A percentile compares a stretch with the other conserved stretches of the same genome.
These are phyloP conservation scores for Xylaria sp. DNA, from an alignment of 2,329 filamentous ascomycete genomes.

Conservation along the genomic window DNA sequence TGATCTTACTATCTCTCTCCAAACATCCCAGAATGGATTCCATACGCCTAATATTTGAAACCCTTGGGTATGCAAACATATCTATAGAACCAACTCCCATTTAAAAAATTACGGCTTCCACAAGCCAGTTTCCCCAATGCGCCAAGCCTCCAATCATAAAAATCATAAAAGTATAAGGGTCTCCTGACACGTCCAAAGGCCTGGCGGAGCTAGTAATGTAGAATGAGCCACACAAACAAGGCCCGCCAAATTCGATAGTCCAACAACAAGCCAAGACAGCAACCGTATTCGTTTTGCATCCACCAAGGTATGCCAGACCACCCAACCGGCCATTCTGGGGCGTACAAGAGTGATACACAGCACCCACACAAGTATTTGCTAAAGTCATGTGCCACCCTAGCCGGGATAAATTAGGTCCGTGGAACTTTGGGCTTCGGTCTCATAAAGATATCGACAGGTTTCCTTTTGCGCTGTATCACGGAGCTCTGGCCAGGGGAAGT, in stretches of 20 bases:
- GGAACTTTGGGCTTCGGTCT: conserved; percentile 55
- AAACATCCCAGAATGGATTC: background rate
- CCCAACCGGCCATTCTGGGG: background rate
- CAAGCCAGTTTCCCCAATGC: background rate
- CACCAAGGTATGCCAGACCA: background rate
- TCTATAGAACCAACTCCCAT: background rate
- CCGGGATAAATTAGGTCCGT: conserved; percentile 11
- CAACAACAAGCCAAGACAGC: background rate
- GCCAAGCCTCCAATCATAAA: background rate
- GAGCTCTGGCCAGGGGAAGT: conserved; percentile 24
- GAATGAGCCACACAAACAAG: background rate
- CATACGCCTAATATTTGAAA: background rate
- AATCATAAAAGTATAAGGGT: background rate
- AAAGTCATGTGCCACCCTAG: background rate
- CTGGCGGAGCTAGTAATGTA: background rate
- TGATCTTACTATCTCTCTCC: background rate
- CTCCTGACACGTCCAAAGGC: no score
- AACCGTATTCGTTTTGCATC: background rate
- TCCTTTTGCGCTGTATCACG: conserved; percentile 54
- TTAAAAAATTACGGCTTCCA: background rate
- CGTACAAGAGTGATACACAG: background rate
- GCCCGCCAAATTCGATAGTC: background rate
- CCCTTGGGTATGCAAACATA: background rate
- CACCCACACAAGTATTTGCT: background rate
- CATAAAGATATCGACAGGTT: conserved; percentile 63